These are phyloP conservation scores for Azolla pinnata DNA, from an alignment of 75 land plant genomes.

Conservation along the genomic window DNA sequence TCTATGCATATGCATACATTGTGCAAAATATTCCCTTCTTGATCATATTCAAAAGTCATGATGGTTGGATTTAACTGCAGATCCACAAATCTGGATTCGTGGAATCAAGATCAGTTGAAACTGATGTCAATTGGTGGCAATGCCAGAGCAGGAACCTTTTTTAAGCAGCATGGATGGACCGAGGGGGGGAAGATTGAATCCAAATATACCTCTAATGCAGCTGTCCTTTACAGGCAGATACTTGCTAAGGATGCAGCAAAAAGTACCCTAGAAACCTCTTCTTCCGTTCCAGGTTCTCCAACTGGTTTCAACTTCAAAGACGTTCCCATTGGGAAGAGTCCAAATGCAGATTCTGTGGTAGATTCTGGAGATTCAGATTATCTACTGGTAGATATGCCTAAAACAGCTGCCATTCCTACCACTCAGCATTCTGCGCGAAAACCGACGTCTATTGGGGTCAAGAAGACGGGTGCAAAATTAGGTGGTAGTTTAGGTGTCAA, in stretches of 20 bases:
- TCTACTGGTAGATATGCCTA: conserved; percentile 10
- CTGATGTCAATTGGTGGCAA: conserved; percentile 43
- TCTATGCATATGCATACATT: not conserved
- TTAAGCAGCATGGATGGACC: conserved; percentile 50
- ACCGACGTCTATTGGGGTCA: conserved; percentile 27
- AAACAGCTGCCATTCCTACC: conserved; percentile 5
- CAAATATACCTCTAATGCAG: conserved; percentile 49
- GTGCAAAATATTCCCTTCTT: conserved; percentile 3
- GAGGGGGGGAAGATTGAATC: conserved; percentile 47
- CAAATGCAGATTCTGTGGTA: conserved; percentile 8
- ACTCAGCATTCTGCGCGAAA: conserved; percentile 18
- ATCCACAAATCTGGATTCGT: conserved; percentile 43
- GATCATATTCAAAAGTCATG: no score
- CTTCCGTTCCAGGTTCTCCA: conserved; percentile 12
- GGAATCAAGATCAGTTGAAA: conserved; percentile 42
- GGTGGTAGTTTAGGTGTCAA: conserved; percentile 40
- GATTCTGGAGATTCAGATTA: conserved; percentile 14
- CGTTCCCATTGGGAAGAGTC: conserved; percentile 10
- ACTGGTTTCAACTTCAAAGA: conserved; percentile 7
- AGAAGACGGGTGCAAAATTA: conserved; percentile 30
- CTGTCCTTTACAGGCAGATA: conserved; percentile 45
- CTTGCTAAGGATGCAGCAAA: conserved; percentile 37
- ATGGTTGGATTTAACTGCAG: no score
- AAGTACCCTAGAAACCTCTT: conserved; percentile 5
- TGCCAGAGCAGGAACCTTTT: conserved; percentile 35